Evolutionary conservation across 495 filamentous ascomycete species (phyloP), one percentile per base, ranked within the genome.

Genomic region (Entonaema liquescens): DNA sequence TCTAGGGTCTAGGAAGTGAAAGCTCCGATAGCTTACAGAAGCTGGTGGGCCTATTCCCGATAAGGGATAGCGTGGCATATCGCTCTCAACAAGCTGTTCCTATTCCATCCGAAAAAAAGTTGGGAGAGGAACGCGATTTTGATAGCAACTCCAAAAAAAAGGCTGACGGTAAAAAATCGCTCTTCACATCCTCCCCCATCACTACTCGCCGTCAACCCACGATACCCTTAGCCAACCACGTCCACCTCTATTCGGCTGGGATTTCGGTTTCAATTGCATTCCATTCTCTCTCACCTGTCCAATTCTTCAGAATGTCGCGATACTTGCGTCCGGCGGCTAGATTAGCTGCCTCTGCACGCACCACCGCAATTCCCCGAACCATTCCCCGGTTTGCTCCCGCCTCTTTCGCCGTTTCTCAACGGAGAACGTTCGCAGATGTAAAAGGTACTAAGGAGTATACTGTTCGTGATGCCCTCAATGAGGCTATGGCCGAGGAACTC

Each of bases 401-500:
- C 62, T 78, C 82, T 65, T 78, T 79, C 63, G 76, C 78, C 53
- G 68, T 80, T 65, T 71, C 81, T 61, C 83, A 87, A 78, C 80
- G 78, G 74, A 79, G 85, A 70, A 81, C 81, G 23, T 88, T 87
- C 68, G 85, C 87, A 73, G 81, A 83, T 64, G 81, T 79, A 44
- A 76, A 81, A 64, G 91, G 91, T 44, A 79, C 82, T 66, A 98
- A 97, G 85, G 92, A 99, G 76, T 93, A 97, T 81, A 96, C 95
- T 49, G 95, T 98, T 72, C 88, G 95, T 83, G 95, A 99, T 79
- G 95, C 95, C 65, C 82, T 99, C 79, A 99, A 99, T 80, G 95
- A 99, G 82, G 95, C 95, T 47, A 89, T 99, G 79, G 92, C 94
- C 28, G 95, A 99, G 85, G 95, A 99, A 86, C 86, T 99, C 81